A percentile compares a stretch with the other conserved stretches of the same genome.
These are phyloP conservation scores for Nigrospora oryzae DNA, from an alignment of 2,329 filamentous ascomycete species.

Conservation along the genomic window DNA sequence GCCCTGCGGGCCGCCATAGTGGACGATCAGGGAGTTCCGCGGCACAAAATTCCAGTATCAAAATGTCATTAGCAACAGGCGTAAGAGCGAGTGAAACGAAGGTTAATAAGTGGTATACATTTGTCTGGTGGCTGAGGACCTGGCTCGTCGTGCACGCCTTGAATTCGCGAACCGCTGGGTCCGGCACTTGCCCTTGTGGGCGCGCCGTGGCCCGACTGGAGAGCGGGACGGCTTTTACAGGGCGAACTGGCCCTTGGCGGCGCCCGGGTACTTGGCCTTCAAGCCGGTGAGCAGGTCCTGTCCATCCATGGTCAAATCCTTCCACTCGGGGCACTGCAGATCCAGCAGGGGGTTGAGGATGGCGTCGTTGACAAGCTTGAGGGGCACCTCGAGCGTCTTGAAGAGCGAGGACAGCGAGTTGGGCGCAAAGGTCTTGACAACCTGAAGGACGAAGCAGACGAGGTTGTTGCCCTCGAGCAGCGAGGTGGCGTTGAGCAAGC, in stretches of 20 bases:
- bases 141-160: too few relatives aligned
- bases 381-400: constrained; percentile 17
- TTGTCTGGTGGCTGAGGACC: too few relatives aligned
- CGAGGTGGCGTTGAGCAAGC: constrained; percentile 30
- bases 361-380: constrained; percentile 22
- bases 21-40: too few relatives aligned
- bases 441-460: constrained; percentile 27
- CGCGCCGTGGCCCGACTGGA: too few relatives aligned
- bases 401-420: constrained; percentile 31
- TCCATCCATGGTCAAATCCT: constrained; percentile 17
- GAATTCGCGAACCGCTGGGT: too few relatives aligned
- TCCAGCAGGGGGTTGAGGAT: constrained; percentile 17
- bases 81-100: too few relatives aligned
- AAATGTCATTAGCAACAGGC: too few relatives aligned
- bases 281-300: constrained; percentile 8
- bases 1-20: too few relatives aligned
- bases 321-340: constrained; percentile 18
- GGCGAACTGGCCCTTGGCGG: constrained; percentile 6
- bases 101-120: too few relatives aligned
- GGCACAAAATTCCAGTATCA: too few relatives aligned
- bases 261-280: constrained; percentile 9
- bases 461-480: constrained; percentile 38
- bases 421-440: constrained; percentile 28
- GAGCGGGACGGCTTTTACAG: background rate
- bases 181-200: too few relatives aligned